Percentiles rank a stretch among this genome's conserved stretches.
Conservation (phyloP, 257 asterid genomes). For the Linaria vulgaris region DNA sequence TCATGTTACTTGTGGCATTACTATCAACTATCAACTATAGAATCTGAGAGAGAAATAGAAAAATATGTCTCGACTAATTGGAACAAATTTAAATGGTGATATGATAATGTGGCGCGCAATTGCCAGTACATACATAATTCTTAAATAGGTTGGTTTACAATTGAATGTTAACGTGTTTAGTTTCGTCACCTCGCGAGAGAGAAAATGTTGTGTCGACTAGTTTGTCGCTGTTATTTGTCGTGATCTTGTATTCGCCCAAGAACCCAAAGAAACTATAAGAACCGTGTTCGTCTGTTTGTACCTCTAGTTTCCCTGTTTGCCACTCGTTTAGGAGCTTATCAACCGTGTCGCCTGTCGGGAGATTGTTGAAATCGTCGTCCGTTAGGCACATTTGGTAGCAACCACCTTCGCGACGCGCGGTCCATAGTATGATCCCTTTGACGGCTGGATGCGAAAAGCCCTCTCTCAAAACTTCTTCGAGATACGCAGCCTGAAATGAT, state of each 20-base stretch:
- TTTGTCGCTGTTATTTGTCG: conserved; percentile 24
- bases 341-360: conserved; percentile 52
- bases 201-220: conserved; percentile 37
- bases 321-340: conserved; percentile 56
- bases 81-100: too few species aligned
- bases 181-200: conserved; percentile 41
- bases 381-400: conserved; percentile 69
- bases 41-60: too few species aligned
- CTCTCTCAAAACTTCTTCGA: conserved; percentile 55
- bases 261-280: conserved; percentile 47
- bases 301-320: conserved; percentile 41
- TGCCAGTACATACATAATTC: too few species aligned
- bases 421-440: conserved; percentile 56
- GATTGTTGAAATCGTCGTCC: conserved; percentile 40
- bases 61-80: too few species aligned
- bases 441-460: conserved; percentile 55
- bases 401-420: conserved; percentile 38
- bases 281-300: conserved; percentile 45
- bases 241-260: conserved; percentile 49
- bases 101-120: too few species aligned
- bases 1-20: too few species aligned
- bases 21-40: too few species aligned
- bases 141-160: conserved; percentile 23
- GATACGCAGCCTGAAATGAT: conserved; percentile 37
- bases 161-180: conserved; percentile 22